Evolutionary conservation across 1,139 yeast species (phyloP).

Genomic region (Candida tunisiensis): DNA sequence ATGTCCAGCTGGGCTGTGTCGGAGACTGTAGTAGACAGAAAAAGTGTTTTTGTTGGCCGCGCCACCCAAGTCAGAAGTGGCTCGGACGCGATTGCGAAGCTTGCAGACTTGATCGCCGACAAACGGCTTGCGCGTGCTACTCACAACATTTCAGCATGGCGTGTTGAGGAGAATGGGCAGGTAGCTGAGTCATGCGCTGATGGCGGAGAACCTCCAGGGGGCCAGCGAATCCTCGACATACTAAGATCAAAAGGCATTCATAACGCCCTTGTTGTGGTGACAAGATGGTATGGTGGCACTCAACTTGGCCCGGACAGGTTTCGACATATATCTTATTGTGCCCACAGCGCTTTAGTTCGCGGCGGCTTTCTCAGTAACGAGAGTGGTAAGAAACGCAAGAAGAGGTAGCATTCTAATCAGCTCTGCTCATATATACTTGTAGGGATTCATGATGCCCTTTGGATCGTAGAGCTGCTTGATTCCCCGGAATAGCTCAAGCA

Average conservation of each 20-base stretch:
- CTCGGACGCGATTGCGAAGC: no score
- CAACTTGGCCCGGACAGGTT: slow-evolving; percentile 76
- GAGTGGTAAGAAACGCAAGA: not conserved
- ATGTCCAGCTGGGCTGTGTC: no score
- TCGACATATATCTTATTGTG: slow-evolving; percentile 70
- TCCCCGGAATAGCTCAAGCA: slow-evolving; percentile 56
- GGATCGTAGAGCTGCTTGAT: slow-evolving; percentile 78
- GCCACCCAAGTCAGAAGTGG: no score
- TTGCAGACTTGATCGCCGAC: no score
- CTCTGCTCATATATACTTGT: slow-evolving; percentile 37
- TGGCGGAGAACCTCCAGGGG: slow-evolving; percentile 93
- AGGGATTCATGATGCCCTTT: slow-evolving; percentile 79
- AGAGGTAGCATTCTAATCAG: not conserved
- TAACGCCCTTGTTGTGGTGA: slow-evolving; percentile 72
- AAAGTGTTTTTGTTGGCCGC: no score
- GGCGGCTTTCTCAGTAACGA: not conserved
- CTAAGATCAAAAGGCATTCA: slow-evolving; percentile 52
- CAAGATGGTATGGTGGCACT: slow-evolving; percentile 83
- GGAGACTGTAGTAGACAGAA: no score
- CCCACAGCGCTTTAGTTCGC: slow-evolving; percentile 55
- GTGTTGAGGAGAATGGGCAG: no score
- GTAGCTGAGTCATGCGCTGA: no score
- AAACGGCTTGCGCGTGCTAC: no score
- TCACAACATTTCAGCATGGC: no score
- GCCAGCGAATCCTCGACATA: slow-evolving; percentile 51